These are phyloP conservation scores for Neurospora hispaniola DNA, from an alignment of 495 filamentous ascomycete genomes.

Conservation along the genomic window DNA sequence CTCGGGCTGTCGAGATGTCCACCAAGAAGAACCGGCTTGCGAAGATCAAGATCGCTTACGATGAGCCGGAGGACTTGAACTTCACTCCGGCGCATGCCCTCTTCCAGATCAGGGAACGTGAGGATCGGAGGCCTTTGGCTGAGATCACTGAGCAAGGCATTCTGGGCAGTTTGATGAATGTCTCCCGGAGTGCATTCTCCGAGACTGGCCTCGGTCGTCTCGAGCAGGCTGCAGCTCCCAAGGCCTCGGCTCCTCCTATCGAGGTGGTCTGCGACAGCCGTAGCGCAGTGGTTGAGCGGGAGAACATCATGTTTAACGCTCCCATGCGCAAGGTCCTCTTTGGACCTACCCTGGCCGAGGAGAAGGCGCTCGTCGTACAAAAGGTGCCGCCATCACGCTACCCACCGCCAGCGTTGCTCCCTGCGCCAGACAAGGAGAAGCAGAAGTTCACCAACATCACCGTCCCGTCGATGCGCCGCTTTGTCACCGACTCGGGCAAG, in stretches of 20 bases:
- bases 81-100: constrained; percentile 63
- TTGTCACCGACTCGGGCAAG: constrained; percentile 96
- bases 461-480: constrained; percentile 96
- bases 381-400: constrained; percentile 55
- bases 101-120: constrained; percentile 65
- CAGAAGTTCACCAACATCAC: constrained; percentile 78
- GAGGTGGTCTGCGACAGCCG: constrained; percentile 65
- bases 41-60: constrained; percentile 32
- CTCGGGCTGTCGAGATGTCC: constrained; percentile 49
- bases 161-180: constrained; percentile 65
- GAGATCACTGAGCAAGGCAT: constrained; percentile 65
- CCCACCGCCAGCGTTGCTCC: constrained; percentile 55
- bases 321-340: constrained; percentile 64
- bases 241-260: constrained; percentile 80
- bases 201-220: constrained; percentile 61
- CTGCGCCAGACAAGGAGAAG: constrained; percentile 66
- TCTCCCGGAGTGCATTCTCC: constrained; percentile 56
- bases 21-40: constrained; percentile 42
- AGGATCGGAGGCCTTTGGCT: constrained; percentile 53
- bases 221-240: constrained; percentile 67
- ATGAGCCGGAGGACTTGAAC: constrained; percentile 42
- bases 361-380: constrained; percentile 60
- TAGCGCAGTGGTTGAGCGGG: constrained; percentile 52
- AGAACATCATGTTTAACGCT: constrained; percentile 68
- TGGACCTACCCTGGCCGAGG: constrained; percentile 52